Conservation (phyloP, 495 filamentous ascomycete genomes). For the Aspergillus indologenus region DNA sequence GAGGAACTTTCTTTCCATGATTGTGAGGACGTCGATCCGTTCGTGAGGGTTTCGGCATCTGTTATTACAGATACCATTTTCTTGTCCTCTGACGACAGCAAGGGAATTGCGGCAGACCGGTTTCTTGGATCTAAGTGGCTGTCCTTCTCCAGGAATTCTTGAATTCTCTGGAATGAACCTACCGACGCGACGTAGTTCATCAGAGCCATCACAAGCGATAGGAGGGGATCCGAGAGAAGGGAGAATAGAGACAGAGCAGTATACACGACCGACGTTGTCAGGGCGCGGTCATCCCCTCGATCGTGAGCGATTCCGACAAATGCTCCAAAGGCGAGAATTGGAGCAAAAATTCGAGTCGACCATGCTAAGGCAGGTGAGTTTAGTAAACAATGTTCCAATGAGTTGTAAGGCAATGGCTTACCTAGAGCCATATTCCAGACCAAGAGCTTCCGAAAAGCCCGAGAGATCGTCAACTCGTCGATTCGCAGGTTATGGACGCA, state of each 20-base stretch:
- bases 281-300: conserved; percentile 38
- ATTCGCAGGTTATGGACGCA: conserved; percentile 50
- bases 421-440: conserved; percentile 54
- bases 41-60: conserved; percentile 22
- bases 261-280: conserved; percentile 52
- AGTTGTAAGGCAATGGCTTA: conserved; percentile 11
- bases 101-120: conserved; percentile 20
- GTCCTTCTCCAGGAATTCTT: conserved; percentile 52
- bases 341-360: conserved; percentile 49
- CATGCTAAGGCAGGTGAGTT: conserved; percentile 31
- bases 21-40: conserved; percentile 25
- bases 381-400: neutral
- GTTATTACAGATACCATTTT: conserved; percentile 21
- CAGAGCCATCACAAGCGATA: conserved; percentile 54
- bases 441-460: conserved; percentile 51
- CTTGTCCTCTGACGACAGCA: conserved; percentile 22
- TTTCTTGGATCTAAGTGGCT: conserved; percentile 33
- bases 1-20: conserved; percentile 24
- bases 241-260: conserved; percentile 61
- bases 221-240: conserved; percentile 55
- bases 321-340: conserved; percentile 51
- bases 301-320: conserved; percentile 49
- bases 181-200: conserved; percentile 51
- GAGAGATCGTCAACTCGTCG: conserved; percentile 56
- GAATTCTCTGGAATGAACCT: conserved; percentile 58